Base-by-base conservation (phyloP, 208 protist species). In the Zelonia costaricensis region DNA sequence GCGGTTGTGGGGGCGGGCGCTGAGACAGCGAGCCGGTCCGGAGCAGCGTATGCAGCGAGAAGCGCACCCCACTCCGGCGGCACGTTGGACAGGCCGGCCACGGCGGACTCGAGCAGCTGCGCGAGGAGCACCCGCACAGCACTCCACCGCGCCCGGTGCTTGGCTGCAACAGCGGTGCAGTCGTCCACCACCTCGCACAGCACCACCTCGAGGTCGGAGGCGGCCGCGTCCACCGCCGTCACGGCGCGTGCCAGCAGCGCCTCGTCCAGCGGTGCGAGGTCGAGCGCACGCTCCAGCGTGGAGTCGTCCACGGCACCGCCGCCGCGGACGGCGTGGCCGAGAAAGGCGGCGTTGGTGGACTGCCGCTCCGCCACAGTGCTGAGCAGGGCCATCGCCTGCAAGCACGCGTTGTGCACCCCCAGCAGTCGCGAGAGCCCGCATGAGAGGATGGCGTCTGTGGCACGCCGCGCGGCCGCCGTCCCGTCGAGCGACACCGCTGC, bases 221-320 rank as follows among this genome's bases (percentile, higher is more conserved):
- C 30, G 10, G 38, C 52, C 9, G n/a, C n/a, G n/a, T n/a, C n/a
- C n/a, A n/a, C n/a, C n/a, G n/a, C n/a, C n/a, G n/a, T n/a, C n/a
- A n/a, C n/a, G n/a, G n/a, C n/a, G n/a, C n/a, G n/a, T n/a, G n/a
- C n/a, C 49, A 66, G 27, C 57, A 40, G 13, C n/a, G 44, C 49
- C 22, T 7, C 66, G 33, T 73, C 69, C 15, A 47, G 54, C 43
- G 45, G 38, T n/a, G 69, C 52, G 25, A 80, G 45, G 36, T 85
- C 79, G 16, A 80, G 30, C 16, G 79, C 66, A 12, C 70, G 65
- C 18, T 70, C 52, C 60, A 86, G 44, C 35, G 57, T 62, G 20
- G 63, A 39, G n/a, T 65, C 56, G 52, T 78, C 65, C 16, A 86
- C 51, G n/a, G 60, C 44, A 0, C 57, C 60, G 46, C 60, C 66